Percentiles rank a stretch among this genome's conserved stretches.
Evolutionary conservation across 2,329 filamentous ascomycete genomes (phyloP).

Genomic region (Helotiales sp.): DNA sequence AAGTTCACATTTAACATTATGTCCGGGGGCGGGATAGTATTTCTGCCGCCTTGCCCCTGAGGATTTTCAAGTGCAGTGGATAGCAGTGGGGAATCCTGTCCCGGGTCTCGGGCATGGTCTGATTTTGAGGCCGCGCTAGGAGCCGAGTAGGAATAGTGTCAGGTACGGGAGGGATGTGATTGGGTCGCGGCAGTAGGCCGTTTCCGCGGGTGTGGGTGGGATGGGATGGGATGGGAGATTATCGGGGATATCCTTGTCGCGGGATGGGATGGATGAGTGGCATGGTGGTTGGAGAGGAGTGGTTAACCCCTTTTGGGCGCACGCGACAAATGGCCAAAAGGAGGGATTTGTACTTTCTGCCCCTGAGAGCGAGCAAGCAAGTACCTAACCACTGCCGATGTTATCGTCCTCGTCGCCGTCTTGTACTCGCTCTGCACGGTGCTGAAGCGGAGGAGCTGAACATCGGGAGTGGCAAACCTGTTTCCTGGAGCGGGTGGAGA

Average conservation of each 20-base stretch:
- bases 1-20: too few species aligned
- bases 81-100: neutral
- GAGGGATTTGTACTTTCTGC: constrained; percentile 1
- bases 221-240: neutral
- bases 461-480: neutral
- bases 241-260: neutral
- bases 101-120: neutral
- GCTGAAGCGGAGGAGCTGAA: neutral
- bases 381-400: too few species aligned
- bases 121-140: neutral
- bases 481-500: neutral
- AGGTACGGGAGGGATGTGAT: constrained; percentile 8
- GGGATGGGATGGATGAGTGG: neutral
- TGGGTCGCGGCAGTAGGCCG: constrained; percentile 17
- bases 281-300: neutral
- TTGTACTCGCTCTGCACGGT: neutral
- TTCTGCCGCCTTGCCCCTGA: neutral
- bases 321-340: constrained; percentile 12
- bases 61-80: too few species aligned
- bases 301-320: constrained; percentile 11
- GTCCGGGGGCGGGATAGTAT: too few species aligned
- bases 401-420: neutral
- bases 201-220: constrained; percentile 15
- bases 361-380: too few species aligned
- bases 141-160: neutral